Evolutionary conservation across 495 filamentous ascomycete genomes (phyloP).

Genomic region (Penicillium fimorum): DNA sequence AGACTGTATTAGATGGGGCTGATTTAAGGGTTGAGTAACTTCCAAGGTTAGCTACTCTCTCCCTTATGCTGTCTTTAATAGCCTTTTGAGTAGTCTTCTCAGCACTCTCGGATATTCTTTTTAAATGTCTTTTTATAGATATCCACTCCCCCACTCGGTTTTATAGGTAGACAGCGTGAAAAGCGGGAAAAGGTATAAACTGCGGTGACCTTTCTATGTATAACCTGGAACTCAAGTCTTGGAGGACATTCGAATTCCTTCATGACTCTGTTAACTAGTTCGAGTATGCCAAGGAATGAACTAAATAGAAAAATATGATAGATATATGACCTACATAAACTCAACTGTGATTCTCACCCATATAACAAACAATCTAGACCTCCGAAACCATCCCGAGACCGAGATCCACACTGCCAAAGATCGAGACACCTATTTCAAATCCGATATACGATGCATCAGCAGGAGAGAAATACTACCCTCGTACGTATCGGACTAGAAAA

Average conservation of each 20-base stretch:
- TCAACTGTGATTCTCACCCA: not conserved
- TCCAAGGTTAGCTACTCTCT: not conserved
- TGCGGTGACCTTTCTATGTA: too few relatives aligned
- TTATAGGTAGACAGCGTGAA: too few relatives aligned
- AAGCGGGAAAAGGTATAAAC: too few relatives aligned
- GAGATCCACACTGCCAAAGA: not conserved
- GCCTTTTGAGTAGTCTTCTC: too few relatives aligned
- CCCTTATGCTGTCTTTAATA: too few relatives aligned
- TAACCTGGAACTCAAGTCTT: too few relatives aligned
- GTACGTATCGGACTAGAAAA: not conserved
- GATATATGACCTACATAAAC: not conserved
- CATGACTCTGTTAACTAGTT: not conserved
- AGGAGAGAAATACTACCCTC: not conserved
- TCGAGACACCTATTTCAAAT: not conserved
- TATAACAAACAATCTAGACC: not conserved
- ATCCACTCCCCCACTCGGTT: too few relatives aligned
- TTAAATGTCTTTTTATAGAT: too few relatives aligned
- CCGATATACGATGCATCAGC: constrained; percentile 3
- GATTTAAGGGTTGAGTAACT: too few relatives aligned
- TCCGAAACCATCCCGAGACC: not conserved
- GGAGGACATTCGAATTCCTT: not conserved
- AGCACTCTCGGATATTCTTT: too few relatives aligned
- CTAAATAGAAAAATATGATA: not conserved
- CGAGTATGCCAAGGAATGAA: not conserved
- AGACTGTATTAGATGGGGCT: too few relatives aligned